Conservation (phyloP, 257 asterid genomes). For the Fraxinus americana region DNA sequence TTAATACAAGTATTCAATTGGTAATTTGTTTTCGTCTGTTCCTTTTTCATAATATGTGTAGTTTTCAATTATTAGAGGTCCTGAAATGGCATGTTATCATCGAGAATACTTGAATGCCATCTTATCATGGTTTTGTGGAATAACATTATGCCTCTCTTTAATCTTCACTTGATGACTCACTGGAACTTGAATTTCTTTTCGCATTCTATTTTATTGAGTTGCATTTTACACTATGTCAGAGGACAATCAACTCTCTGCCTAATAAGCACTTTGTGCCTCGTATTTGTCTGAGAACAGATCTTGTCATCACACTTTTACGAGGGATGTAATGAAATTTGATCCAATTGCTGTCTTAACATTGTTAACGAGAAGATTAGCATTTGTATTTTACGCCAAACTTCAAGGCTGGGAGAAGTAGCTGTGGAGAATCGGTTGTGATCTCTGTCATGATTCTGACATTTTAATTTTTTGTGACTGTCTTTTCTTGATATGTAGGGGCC, state of each 20-base stretch:
- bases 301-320: not conserved
- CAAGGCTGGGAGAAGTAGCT: not conserved
- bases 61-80: not conserved
- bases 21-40: not conserved
- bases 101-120: not conserved
- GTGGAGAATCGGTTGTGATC: not conserved
- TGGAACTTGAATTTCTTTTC: not conserved
- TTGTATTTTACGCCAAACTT: not conserved
- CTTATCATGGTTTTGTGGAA: not conserved
- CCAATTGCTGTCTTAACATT: not conserved
- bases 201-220: not conserved
- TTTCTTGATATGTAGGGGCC: slow-evolving; percentile 29
- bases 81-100: not conserved
- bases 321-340: not conserved
- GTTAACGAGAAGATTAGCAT: slow-evolving; percentile 7
- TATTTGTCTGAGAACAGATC: not conserved
- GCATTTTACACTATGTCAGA: not conserved
- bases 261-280: not conserved
- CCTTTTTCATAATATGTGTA: not conserved
- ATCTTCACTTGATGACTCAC: not conserved
- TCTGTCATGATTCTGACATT: not conserved
- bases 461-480: not conserved
- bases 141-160: not conserved
- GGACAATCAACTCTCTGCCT: not conserved
- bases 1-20: not conserved